Conservation (phyloP, 2,329 filamentous ascomycete genomes). For the Cladobotryum protrusum region DNA sequence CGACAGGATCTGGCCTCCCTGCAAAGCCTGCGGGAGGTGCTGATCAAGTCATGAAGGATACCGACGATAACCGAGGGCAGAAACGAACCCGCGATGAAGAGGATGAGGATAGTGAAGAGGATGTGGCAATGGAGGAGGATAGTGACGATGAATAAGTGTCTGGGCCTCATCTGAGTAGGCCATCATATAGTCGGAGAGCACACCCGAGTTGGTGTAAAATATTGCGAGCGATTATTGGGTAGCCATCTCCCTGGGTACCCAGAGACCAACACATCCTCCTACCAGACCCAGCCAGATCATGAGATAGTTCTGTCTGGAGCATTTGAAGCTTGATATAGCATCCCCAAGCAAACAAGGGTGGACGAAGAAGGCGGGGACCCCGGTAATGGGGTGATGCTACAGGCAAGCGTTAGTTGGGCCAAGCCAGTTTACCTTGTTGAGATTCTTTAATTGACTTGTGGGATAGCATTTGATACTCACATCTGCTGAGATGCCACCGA, state of each 20-base stretch:
- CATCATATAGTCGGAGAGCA: slow-evolving; percentile 3
- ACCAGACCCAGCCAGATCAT: slow-evolving; percentile 86
- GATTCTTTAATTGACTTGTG: slow-evolving; percentile 23
- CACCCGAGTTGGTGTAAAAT: background rate
- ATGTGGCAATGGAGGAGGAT: slow-evolving; percentile 63
- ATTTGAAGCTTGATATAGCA: slow-evolving; percentile 63
- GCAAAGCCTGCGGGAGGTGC: slow-evolving; percentile 42
- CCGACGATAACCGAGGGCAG: slow-evolving; percentile 52
- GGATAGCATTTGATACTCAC: slow-evolving; percentile 47
- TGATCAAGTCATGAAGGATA: slow-evolving; percentile 46
- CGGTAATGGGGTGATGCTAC: slow-evolving; percentile 78
- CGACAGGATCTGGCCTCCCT: slow-evolving; percentile 34
- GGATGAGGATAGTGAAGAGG: slow-evolving; percentile 61
- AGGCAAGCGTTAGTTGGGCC: slow-evolving; percentile 34
- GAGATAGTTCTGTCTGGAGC: slow-evolving; percentile 64
- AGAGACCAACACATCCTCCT: slow-evolving; percentile 71
- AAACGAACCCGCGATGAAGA: slow-evolving; percentile 67
- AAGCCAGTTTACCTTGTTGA: slow-evolving; percentile 18
- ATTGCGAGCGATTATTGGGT: slow-evolving; percentile 23
- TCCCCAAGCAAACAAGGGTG: slow-evolving; percentile 88
- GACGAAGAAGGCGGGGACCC: slow-evolving; percentile 76
- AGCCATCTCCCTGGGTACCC: slow-evolving; percentile 66
- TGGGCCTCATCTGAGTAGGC: background rate
- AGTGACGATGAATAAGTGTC: slow-evolving; percentile 60
- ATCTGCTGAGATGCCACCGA: slow-evolving; percentile 70